A percentile compares a stretch with the other conserved stretches of the same genome.
Evolutionary conservation across 768 basidiomycete species (phyloP).

Genomic region (Phaeolepiota aurea): DNA sequence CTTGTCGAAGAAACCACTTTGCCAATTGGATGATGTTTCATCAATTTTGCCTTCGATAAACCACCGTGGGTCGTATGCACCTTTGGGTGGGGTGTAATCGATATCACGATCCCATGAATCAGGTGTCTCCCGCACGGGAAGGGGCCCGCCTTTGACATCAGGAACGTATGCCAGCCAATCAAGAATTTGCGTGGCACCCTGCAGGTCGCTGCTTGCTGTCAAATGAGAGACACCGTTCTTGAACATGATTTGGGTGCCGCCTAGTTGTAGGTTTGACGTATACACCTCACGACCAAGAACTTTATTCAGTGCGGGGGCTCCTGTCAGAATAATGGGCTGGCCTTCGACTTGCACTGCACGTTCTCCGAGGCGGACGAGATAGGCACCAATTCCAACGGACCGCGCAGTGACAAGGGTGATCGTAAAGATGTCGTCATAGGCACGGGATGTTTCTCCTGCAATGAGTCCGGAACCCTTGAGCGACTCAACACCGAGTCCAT

Average conservation of each 20-base stretch:
- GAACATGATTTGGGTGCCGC: slow-evolving; percentile 99
- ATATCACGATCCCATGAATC: slow-evolving; percentile 93
- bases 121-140: slow-evolving; percentile 67
- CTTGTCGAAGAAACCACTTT: slow-evolving; percentile 93
- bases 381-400: slow-evolving; percentile 98
- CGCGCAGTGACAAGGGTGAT: slow-evolving; percentile 98
- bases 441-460: slow-evolving; percentile 95
- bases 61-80: slow-evolving; percentile 95
- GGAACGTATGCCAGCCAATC: slow-evolving; percentile 95
- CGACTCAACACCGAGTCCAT: slow-evolving; percentile 95
- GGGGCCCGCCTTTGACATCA: slow-evolving; percentile 65
- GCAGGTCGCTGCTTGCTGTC: slow-evolving; percentile 89
- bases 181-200: slow-evolving; percentile 90
- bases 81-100: slow-evolving; percentile 84
- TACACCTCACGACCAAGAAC: slow-evolving; percentile 98
- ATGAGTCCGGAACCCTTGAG: slow-evolving; percentile 96
- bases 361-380: slow-evolving; percentile 95
- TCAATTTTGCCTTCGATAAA: slow-evolving; percentile 93
- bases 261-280: slow-evolving; percentile 96
- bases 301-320: slow-evolving; percentile 95
- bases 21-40: slow-evolving; percentile 67
- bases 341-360: slow-evolving; percentile 98
- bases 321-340: slow-evolving; percentile 98
- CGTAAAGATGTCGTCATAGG: slow-evolving; percentile 99
- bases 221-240: slow-evolving; percentile 99